Evolutionary conservation across 345 rosid genomes (phyloP).

Genomic region (Toxicodendron radicans): DNA sequence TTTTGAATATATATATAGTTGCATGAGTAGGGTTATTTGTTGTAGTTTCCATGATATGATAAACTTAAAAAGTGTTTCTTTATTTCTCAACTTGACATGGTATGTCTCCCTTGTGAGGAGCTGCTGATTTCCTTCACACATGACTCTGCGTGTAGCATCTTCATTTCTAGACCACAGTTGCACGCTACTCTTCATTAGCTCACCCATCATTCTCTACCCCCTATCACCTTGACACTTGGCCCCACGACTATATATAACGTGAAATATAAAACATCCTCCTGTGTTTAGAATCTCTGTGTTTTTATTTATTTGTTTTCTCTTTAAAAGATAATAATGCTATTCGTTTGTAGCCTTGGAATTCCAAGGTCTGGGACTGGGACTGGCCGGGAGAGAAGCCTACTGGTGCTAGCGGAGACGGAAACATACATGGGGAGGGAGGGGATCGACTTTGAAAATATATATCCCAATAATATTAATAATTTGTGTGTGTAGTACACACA

Average conservation of each 20-base stretch:
- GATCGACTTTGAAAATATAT: too few species aligned
- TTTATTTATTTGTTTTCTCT: neutral
- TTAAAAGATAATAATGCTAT: neutral
- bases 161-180: conserved; percentile 1
- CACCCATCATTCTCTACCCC: conserved; percentile 35
- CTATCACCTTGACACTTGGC: conserved; percentile 31
- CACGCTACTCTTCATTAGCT: conserved; percentile 19
- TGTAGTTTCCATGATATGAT: conserved; percentile 12
- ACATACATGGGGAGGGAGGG: too few species aligned
- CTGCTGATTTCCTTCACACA: conserved; percentile 22
- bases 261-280: conserved; percentile 1
- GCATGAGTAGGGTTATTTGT: conserved; percentile 2
- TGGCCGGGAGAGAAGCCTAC: too few species aligned
- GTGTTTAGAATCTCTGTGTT: neutral
- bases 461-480: too few species aligned
- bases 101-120: conserved; percentile 33
- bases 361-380: too few species aligned
- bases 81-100: conserved; percentile 32
- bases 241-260: conserved; percentile 15
- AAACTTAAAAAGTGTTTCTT: conserved; percentile 17
- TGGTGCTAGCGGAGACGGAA: too few species aligned
- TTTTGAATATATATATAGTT: neutral
- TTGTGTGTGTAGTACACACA: too few species aligned
- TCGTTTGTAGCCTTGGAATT: too few species aligned
- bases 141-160: neutral